Percentiles rank a stretch among this genome's conserved stretches.
Conservation (phyloP, 805 yeast species). For the Kuraishia floccosa region DNA sequence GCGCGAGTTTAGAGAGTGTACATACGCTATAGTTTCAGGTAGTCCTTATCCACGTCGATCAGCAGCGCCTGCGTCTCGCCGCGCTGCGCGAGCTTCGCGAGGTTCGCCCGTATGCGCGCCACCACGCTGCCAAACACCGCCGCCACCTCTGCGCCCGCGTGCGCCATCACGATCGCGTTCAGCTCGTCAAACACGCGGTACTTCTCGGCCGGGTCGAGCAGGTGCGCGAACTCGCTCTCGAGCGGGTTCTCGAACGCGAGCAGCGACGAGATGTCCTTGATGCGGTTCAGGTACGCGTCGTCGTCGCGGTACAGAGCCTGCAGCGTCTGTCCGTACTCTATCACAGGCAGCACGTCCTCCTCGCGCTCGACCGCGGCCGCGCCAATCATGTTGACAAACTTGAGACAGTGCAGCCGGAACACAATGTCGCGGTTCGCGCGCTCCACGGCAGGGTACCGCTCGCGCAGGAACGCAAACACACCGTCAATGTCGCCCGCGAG, state of each 20-base stretch:
- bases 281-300: slow-evolving; percentile 18
- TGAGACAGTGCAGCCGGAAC: slow-evolving; percentile 30
- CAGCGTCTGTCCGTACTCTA: slow-evolving; percentile 26
- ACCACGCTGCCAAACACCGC: slow-evolving; percentile 32
- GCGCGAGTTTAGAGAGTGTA: slow-evolving; percentile 3
- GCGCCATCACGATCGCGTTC: slow-evolving; percentile 16
- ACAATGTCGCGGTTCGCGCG: slow-evolving; percentile 16
- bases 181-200: slow-evolving; percentile 13
- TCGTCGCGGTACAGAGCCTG: slow-evolving; percentile 19
- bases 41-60: slow-evolving; percentile 34
- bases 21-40: slow-evolving; percentile 16
- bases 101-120: slow-evolving; percentile 25
- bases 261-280: slow-evolving; percentile 36
- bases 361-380: slow-evolving; percentile 4
- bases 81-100: slow-evolving; percentile 18
- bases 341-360: slow-evolving; percentile 17
- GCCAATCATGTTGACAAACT: slow-evolving; percentile 28
- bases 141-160: slow-evolving; percentile 27
- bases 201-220: slow-evolving; percentile 23
- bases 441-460: slow-evolving; percentile 27
- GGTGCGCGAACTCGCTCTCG: slow-evolving; percentile 21
- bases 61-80: slow-evolving; percentile 21
- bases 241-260: slow-evolving; percentile 41
- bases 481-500: slow-evolving; percentile 31
- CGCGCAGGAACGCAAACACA: slow-evolving; percentile 24